Evolutionary conservation across 768 basidiomycete species (phyloP).

Genomic region (Saitozyma podzolica): DNA sequence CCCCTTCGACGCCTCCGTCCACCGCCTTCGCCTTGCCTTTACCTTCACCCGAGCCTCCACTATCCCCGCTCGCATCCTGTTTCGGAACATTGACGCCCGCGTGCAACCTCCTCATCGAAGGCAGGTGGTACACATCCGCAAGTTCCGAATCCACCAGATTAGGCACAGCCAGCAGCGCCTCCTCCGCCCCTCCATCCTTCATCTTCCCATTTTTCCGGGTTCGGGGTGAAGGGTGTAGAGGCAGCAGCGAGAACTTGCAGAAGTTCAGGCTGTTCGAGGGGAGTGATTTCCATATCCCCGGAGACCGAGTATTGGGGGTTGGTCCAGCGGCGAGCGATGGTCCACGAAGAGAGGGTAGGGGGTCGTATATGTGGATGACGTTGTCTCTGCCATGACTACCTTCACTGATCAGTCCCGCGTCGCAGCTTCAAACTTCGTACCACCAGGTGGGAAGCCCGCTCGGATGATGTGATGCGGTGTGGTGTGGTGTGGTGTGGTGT

Average conservation of each 20-base stretch:
- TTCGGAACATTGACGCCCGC: constrained; percentile 68
- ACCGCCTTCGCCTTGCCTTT: constrained; percentile 4
- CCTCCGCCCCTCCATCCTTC: constrained; percentile 24
- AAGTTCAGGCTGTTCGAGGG: constrained; percentile 93
- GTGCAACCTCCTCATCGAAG: constrained; percentile 68
- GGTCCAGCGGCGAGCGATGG: background rate
- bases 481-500: too few relatives aligned
- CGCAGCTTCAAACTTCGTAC: too few relatives aligned
- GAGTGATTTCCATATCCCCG: constrained; percentile 63
- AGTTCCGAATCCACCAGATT: constrained; percentile 85
- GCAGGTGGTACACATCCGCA: constrained; percentile 82
- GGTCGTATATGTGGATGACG: constrained; percentile 41
- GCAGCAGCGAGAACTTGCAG: constrained; percentile 78
- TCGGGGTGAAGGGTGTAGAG: constrained; percentile 14
- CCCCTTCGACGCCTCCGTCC: background rate
- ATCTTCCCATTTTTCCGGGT: constrained; percentile 2
- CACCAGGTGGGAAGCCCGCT: too few relatives aligned
- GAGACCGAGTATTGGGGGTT: background rate
- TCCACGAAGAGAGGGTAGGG: constrained; percentile 11
- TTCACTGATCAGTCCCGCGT: constrained; percentile 8
- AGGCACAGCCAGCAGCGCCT: constrained; percentile 69
- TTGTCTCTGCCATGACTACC: constrained; percentile 51
- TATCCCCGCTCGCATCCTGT: background rate
- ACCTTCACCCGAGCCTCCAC: background rate
- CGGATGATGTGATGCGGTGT: too few relatives aligned